A percentile compares a stretch with the other conserved stretches of the same genome.
These are phyloP conservation scores for Aspergillus pseudotamarii DNA, from an alignment of 2,329 filamentous ascomycete species.

Conservation along the genomic window DNA sequence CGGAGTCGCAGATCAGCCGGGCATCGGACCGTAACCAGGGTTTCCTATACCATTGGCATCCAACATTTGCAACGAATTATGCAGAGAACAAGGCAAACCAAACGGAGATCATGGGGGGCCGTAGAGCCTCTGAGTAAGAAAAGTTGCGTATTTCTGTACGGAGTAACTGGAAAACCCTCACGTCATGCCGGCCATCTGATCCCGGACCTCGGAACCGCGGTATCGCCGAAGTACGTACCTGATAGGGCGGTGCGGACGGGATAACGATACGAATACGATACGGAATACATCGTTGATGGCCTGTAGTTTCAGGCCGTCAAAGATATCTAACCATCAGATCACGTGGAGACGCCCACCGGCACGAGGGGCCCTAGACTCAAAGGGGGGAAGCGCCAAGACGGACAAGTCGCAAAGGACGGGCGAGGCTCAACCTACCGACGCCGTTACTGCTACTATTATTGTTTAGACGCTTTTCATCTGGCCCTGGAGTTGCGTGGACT, in stretches of 20 bases:
- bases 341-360: neutral
- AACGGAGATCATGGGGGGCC: neutral
- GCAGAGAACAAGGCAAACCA: neutral
- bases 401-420: slow-evolving; percentile 22
- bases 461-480: slow-evolving; percentile 2
- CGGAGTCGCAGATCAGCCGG: slow-evolving; percentile 5
- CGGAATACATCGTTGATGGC: neutral
- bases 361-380: slow-evolving; percentile 14
- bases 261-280: neutral
- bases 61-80: neutral
- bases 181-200: slow-evolving; percentile 13
- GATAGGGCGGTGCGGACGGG: too few species aligned
- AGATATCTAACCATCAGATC: neutral
- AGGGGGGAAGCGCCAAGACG: slow-evolving; percentile 15
- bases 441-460: slow-evolving; percentile 5
- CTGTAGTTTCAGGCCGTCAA: neutral
- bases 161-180: neutral
- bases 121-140: slow-evolving; percentile 2
- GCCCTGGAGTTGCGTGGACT: slow-evolving; percentile 12
- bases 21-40: neutral
- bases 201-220: slow-evolving; percentile 7
- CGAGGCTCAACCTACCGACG: slow-evolving; percentile 18
- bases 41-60: neutral
- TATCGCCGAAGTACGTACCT: slow-evolving; percentile 1
- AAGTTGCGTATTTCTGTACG: slow-evolving; percentile 4